Evolutionary conservation across 768 basidiomycete genomes (phyloP).

Genomic region (Kwoniella dendrophila): DNA sequence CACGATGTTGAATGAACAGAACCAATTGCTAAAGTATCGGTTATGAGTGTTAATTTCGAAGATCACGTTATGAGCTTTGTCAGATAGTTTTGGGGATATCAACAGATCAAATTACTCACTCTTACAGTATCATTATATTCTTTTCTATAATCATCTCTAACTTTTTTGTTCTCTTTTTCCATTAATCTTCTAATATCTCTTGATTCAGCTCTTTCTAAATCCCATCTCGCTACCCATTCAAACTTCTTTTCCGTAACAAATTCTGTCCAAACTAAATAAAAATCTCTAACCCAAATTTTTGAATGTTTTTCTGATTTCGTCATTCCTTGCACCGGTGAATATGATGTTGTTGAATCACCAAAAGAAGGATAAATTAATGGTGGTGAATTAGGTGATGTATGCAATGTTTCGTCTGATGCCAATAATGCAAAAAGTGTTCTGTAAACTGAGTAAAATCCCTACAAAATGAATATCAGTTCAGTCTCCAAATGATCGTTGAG

Average conservation of each 20-base stretch:
- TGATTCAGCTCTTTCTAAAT: conserved; percentile 80
- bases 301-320: conserved; percentile 57
- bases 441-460: conserved; percentile 92
- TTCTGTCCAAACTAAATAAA: conserved; percentile 84
- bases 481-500: background rate
- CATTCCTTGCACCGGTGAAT: conserved; percentile 59
- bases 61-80: too few species aligned
- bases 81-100: background rate
- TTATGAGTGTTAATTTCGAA: background rate
- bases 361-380: conserved; percentile 74
- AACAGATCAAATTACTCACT: conserved; percentile 59
- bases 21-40: conserved; percentile 39
- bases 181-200: conserved; percentile 82
- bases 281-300: conserved; percentile 65
- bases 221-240: conserved; percentile 82
- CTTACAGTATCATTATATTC: conserved; percentile 92
- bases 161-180: conserved; percentile 95
- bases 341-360: conserved; percentile 75
- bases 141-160: conserved; percentile 77
- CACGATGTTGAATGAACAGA: conserved; percentile 67
- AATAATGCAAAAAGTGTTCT: conserved; percentile 82
- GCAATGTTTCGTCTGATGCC: conserved; percentile 72
- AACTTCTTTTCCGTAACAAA: conserved; percentile 88
- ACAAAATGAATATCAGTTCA: conserved; percentile 12
- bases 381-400: conserved; percentile 55